Evolutionary conservation across 2,329 filamentous ascomycete genomes (phyloP).

Genomic region (Aspergillus sp.): DNA sequence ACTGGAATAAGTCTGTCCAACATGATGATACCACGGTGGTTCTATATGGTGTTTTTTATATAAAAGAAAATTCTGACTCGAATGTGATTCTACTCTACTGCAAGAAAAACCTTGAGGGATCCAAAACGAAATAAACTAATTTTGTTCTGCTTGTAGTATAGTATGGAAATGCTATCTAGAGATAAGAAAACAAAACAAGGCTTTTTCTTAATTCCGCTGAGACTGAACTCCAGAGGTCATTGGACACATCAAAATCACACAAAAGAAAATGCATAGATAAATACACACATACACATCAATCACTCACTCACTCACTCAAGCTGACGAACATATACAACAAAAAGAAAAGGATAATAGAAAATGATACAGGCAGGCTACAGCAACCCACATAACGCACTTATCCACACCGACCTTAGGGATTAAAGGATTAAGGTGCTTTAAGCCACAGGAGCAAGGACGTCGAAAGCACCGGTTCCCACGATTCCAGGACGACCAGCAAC

Average conservation of each 20-base stretch:
- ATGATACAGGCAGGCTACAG: constrained; percentile 4
- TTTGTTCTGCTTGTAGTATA: constrained; percentile 14
- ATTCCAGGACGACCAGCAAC: constrained; percentile 80
- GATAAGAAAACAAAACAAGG: constrained; percentile 26
- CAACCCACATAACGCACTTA: too few species aligned
- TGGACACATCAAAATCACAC: constrained; percentile 30
- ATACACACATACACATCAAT: constrained; percentile 18
- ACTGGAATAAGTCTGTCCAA: background rate
- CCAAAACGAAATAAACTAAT: background rate
- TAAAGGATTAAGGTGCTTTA: constrained; percentile 16
- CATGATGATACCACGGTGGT: background rate
- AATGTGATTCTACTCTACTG: background rate
- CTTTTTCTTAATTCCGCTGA: constrained; percentile 38
- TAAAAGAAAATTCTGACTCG: background rate
- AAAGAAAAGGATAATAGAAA: constrained; percentile 14
- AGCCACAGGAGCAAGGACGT: constrained; percentile 65
- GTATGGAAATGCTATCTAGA: constrained; percentile 25
- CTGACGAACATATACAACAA: constrained; percentile 19
- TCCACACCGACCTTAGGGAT: too few species aligned
- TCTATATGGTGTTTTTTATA: background rate
- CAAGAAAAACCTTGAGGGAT: background rate
- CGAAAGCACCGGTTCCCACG: constrained; percentile 88
- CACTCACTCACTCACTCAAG: constrained; percentile 2
- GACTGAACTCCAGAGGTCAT: constrained; percentile 38
- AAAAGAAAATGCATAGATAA: constrained; percentile 23